Percentiles rank a stretch among this genome's conserved stretches.
Evolutionary conservation across 139 green algal genomes (phyloP).

Genomic region (Ulvella scutata): DNA sequence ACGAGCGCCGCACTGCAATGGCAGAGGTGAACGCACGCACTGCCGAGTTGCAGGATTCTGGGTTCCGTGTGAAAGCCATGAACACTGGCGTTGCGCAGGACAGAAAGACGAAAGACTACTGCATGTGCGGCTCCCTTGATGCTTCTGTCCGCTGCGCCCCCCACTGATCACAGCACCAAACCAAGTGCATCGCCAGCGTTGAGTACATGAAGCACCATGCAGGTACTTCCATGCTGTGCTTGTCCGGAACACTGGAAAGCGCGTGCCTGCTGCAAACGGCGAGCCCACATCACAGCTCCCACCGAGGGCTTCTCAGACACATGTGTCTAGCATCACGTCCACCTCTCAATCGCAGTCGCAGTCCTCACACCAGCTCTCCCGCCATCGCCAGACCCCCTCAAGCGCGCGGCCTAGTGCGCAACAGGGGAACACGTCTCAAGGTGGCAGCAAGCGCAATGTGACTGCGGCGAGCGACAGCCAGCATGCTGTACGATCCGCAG

Average conservation of each 20-base stretch:
- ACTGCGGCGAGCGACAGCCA: too few relatives aligned
- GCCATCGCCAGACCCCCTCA: too few relatives aligned
- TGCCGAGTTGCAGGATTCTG: neutral
- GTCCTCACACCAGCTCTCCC: neutral
- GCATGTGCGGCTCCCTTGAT: neutral
- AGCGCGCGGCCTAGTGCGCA: too few relatives aligned
- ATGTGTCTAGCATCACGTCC: neutral
- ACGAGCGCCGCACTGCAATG: neutral
- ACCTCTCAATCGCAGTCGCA: neutral
- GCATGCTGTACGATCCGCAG: too few relatives aligned
- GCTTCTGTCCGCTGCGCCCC: neutral
- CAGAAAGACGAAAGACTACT: neutral
- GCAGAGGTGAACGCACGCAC: neutral
- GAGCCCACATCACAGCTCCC: neutral
- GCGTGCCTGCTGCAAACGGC: neutral
- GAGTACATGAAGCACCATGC: neutral
- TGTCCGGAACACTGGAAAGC: neutral
- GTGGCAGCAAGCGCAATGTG: too few relatives aligned
- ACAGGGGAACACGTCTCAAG: too few relatives aligned
- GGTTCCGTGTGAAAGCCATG: neutral
- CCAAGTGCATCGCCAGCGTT: neutral
- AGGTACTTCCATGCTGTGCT: constrained; percentile 3
- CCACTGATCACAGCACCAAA: neutral
- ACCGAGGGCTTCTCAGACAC: neutral
- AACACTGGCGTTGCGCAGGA: neutral